Percentiles rank a stretch among this genome's conserved stretches.
These are phyloP conservation scores for Botrytis hyacinthi DNA, from an alignment of 2,329 filamentous ascomycete genomes.

Conservation along the genomic window DNA sequence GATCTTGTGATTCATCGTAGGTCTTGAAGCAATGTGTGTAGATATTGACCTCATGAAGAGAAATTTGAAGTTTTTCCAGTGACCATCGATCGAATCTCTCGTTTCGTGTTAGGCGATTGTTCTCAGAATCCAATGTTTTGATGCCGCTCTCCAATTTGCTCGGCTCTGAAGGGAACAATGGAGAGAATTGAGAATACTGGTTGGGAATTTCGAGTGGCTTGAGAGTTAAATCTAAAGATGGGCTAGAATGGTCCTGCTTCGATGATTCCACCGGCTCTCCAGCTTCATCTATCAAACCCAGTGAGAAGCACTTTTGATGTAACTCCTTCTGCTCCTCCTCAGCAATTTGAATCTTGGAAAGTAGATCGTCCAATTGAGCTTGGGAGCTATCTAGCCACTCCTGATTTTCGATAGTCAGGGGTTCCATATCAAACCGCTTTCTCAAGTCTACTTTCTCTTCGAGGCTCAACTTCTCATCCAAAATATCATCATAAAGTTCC, in stretches of 20 bases:
- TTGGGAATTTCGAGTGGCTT: constrained; percentile 11
- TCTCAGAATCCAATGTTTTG: background rate
- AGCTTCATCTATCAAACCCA: constrained; percentile 30
- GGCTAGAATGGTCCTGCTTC: constrained; percentile 9
- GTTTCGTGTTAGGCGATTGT: constrained; percentile 12
- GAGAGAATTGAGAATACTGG: constrained; percentile 29
- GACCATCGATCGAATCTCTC: constrained; percentile 31
- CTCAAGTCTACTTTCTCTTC: constrained; percentile 22
- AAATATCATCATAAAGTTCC: constrained; percentile 25
- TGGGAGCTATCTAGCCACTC: constrained; percentile 28
- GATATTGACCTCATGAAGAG: constrained; percentile 29
- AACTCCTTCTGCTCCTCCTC: constrained; percentile 22
- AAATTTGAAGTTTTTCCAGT: constrained; percentile 25
- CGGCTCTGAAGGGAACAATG: constrained; percentile 22
- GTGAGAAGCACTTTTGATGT: constrained; percentile 23
- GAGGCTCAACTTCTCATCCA: constrained; percentile 24
- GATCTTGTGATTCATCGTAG: background rate
- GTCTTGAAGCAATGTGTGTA: constrained; percentile 20
- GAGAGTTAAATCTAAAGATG: constrained; percentile 11
- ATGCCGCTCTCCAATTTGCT: background rate
- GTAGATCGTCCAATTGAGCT: constrained; percentile 11
- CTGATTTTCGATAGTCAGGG: constrained; percentile 24
- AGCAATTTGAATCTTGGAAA: constrained; percentile 17
- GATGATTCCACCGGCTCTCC: constrained; percentile 27
- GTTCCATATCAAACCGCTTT: constrained; percentile 12